Evolutionary conservation across 1,139 yeast genomes (phyloP).

Genomic region (Blastobotrys malaysiensis): DNA sequence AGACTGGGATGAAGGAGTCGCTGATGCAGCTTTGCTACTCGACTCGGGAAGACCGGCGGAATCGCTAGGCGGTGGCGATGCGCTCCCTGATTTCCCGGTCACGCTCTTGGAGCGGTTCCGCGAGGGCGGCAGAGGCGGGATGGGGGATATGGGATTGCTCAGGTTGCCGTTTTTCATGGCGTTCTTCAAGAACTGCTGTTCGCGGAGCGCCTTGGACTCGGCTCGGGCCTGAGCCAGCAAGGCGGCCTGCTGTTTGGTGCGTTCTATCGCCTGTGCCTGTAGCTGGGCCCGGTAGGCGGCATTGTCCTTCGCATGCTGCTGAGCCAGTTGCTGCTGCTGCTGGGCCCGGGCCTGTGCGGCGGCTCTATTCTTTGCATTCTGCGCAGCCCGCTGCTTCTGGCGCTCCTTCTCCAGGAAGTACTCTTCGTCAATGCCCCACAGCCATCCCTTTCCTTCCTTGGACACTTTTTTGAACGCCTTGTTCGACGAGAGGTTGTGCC

Average conservation of each 20-base stretch:
- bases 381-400: slow-evolving; percentile 50
- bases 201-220: neutral
- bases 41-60: neutral
- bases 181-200: neutral
- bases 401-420: slow-evolving; percentile 77
- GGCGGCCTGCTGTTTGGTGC: neutral
- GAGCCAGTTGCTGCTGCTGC: slow-evolving; percentile 3
- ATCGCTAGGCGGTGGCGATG: neutral
- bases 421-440: slow-evolving; percentile 86
- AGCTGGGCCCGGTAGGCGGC: slow-evolving; percentile 9
- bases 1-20: neutral
- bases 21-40: neutral
- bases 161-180: slow-evolving; percentile 4
- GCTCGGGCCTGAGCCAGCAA: neutral
- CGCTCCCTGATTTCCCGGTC: neutral
- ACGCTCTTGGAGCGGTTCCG: neutral
- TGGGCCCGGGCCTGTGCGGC: slow-evolving; percentile 6
- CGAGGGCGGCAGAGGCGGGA: neutral
- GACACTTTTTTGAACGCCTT: slow-evolving; percentile 74
- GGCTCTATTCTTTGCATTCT: slow-evolving; percentile 17
- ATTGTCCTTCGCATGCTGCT: neutral
- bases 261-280: slow-evolving; percentile 5
- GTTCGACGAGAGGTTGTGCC: slow-evolving; percentile 81
- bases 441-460: slow-evolving; percentile 84
- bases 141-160: slow-evolving; percentile 8